phyloP scores from a whole-genome alignment of 2,329 filamentous ascomycete species.

The Leptographium galeiforme region DNA sequence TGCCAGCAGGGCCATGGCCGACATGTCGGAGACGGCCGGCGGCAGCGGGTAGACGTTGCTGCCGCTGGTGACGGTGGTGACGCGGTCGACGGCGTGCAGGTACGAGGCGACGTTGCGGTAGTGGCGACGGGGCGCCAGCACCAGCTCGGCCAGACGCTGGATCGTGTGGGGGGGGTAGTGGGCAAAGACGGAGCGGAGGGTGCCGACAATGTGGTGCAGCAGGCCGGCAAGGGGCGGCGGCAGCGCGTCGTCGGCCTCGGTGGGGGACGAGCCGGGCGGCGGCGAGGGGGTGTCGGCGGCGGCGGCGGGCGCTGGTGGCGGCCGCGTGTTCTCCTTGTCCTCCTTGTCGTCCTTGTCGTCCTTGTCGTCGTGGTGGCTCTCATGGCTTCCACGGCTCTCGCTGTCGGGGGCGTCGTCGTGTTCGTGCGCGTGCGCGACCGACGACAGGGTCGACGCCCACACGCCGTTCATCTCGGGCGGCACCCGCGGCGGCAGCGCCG shows the following conservation, averaged over 20 bases:
- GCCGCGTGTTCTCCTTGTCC: conserved; percentile 14
- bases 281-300: conserved; percentile 26
- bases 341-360: conserved; percentile 47
- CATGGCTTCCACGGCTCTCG: background rate
- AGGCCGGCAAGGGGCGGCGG: conserved; percentile 52
- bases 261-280: conserved; percentile 8
- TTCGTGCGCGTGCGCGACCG: too few species aligned
- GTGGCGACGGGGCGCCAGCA: conserved; percentile 61
- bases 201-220: conserved; percentile 44
- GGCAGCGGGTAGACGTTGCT: conserved; percentile 74
- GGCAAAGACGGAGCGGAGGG: conserved; percentile 54
- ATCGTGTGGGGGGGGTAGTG: conserved; percentile 78
- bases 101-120: conserved; percentile 76
- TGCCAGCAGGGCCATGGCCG: conserved; percentile 35
- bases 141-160: conserved; percentile 79
- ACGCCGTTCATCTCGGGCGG: background rate
- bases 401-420: conserved; percentile 8
- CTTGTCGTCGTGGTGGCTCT: conserved; percentile 28
- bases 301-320: too few species aligned
- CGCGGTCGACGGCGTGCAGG: conserved; percentile 78
- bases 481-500: conserved; percentile 13
- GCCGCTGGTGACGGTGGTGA: conserved; percentile 78
- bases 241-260: conserved; percentile 19
- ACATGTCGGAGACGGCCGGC: conserved; percentile 45
- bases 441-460: background rate